Conservation (phyloP, 106 monocot species). For the Allium cepa region DNA sequence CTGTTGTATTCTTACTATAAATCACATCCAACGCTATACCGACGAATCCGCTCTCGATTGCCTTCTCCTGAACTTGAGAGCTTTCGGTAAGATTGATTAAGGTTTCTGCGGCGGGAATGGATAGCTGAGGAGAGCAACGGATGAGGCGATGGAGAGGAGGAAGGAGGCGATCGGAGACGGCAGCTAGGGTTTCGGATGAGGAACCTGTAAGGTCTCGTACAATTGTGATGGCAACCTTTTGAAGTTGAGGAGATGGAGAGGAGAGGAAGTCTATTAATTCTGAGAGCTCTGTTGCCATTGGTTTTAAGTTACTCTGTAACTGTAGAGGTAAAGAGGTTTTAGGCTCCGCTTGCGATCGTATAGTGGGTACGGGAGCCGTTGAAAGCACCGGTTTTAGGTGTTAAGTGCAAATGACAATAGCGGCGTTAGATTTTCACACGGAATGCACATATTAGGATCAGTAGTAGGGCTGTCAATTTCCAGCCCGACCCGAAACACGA, state of each 20-base stretch:
- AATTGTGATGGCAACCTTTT: conserved; percentile 69
- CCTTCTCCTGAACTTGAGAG: conserved; percentile 24
- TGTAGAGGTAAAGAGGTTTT: no score
- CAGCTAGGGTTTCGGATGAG: conserved; percentile 34
- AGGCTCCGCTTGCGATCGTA: no score
- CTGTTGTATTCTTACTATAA: conserved; percentile 13
- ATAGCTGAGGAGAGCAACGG: conserved; percentile 13
- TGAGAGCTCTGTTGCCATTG: conserved; percentile 75
- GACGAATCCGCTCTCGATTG: conserved; percentile 39
- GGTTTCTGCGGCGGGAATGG: conserved; percentile 58
- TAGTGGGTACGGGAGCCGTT: no score
- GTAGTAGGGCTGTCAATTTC: no score
- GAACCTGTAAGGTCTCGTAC: conserved; percentile 75
- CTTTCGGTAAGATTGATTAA: conserved; percentile 84
- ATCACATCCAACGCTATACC: conserved; percentile 44
- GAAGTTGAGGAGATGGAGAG: conserved; percentile 59
- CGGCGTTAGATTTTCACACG: no score
- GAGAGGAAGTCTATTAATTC: conserved; percentile 81
- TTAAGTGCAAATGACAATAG: no score
- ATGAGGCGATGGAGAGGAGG: conserved; percentile 50
- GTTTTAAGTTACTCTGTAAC: no score
- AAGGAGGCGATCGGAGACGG: conserved; percentile 30
- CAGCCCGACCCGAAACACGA: no score
- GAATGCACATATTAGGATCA: no score
- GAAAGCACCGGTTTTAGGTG: no score